Evolutionary conservation across 164 flowering plant species (phyloP), one percentile per base, ranked within the genome.

Genomic region (Stephania cephalantha): DNA sequence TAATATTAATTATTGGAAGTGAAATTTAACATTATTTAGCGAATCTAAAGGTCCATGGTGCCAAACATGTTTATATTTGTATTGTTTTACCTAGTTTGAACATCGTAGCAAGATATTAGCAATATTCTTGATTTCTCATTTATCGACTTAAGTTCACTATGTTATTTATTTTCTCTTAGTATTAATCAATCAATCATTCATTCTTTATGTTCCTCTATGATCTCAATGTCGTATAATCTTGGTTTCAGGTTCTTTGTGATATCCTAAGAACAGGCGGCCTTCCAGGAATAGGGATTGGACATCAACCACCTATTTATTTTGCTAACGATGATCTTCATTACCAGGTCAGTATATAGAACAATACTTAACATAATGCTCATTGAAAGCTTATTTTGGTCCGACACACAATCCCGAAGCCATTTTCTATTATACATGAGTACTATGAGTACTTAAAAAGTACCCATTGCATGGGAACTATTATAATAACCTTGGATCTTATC

Each of bases 251-350:
- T 73, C 89, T 94, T 13, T 94, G 98, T 79, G 98, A 94, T 76
- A 84, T 90, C 80, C 77, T 93, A 79, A 85, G 88, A 81, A 86
- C 94, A 61, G 95, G 97, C 50, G 97, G 98, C 44, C 87, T 91
- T 78, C 97, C 98, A 73, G 97, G 95, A 53, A 76, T 71, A 70
- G 87, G 82, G 75, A 79, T 76, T 79, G 85, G 84, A 46, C 81
- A 82, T 58, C 98, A 94, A 78, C 98, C 95, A 46, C 86, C 81
- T 25, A 64, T 94, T 6, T 91, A 81, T 82, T 90, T 94, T 79
- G 97, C 98, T 31, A 82, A 74, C 77, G 97, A 91, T 84, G 98
- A 91, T 81, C 95, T 94, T 73, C 86, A 84, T 74, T 94, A 94
- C 79, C 97, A 94, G 97, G 98, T 94, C 70, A 46, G 78, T 78